Evolutionary conservation across 352 stramenopile species (phyloP), one percentile per base, ranked within the genome.

Genomic region (Elongisporangium prolatum): DNA sequence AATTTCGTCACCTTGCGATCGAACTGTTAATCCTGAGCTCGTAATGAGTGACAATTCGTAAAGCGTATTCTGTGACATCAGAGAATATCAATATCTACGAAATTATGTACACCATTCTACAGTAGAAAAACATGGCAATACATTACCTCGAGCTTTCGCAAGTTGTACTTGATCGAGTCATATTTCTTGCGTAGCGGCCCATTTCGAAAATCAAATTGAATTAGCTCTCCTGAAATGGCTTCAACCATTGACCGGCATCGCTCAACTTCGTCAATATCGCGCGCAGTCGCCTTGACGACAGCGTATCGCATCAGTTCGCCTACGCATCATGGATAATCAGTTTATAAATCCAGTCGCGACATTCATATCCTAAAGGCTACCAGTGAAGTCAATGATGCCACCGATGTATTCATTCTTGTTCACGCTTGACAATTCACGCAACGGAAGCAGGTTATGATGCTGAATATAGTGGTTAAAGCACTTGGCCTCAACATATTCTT

Each of bases 161-260:
- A 56, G 17, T 93, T 93, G 80, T 98, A 98, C 71, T 98, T 98
- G 60, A 97, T 78, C 20, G 90, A 84, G 69, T 98, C 95, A 58
- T 96, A 98, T 65, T 98, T 98, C 52, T 91, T 89, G 34, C 95
- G 80, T 47, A 98, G 55, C 14, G 82, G 75, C 0, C 93, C 92
- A 65, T 98, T 98, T 40, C 93, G 79, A 62, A 98, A 98, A 67
- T 98, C 93, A 60, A 98, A 98, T 74, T 97, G 76, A 34, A 98
- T 85, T 18, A 96, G 61, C 62, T 97, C 83, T 11, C 92, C 87
- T 1, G 90, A 88, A 50, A 98, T 95, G 21, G 84, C 74, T 50
- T 89, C 71, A 0, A 98, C 89, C 67, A 97, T 86, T 57, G 84
- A 68, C 14, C 88, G 83, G 50, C 88, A 96, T 18, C 74, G 73